These are phyloP conservation scores for Themeda triandra DNA, from an alignment of 176 grass and related monocot genomes.

Conservation along the genomic window DNA sequence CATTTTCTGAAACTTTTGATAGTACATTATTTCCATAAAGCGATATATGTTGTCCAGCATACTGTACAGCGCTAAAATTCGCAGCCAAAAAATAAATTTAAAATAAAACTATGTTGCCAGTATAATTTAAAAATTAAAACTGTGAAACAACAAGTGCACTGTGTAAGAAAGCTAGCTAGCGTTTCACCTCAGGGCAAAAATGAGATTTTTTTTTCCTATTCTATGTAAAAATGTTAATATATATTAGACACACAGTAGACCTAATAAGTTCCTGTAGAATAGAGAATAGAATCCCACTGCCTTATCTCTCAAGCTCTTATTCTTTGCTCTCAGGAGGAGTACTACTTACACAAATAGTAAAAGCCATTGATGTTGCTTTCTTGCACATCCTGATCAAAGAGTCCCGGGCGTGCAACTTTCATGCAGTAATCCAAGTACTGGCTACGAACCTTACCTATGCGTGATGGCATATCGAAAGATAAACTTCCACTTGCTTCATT, in stretches of 20 bases:
- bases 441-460: too few species aligned
- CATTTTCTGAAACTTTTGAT: background rate
- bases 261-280: background rate
- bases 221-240: background rate
- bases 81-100: too few species aligned
- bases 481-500: background rate
- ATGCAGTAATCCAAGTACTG: background rate
- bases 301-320: background rate
- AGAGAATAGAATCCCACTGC: background rate
- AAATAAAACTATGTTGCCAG: too few species aligned
- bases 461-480: background rate
- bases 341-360: background rate
- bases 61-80: too few species aligned
- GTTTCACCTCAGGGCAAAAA: background rate
- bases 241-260: background rate
- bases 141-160: background rate
- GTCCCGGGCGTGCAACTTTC: conserved; percentile 15
- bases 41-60: background rate
- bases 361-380: conserved; percentile 34
- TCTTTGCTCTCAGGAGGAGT: background rate
- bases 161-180: background rate
- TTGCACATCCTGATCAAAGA: conserved; percentile 15
- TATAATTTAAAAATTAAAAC: too few species aligned
- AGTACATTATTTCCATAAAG: background rate
- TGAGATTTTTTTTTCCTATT: background rate